Conservation (phyloP, 83 land plant species). For the Picea engelmannii region DNA sequence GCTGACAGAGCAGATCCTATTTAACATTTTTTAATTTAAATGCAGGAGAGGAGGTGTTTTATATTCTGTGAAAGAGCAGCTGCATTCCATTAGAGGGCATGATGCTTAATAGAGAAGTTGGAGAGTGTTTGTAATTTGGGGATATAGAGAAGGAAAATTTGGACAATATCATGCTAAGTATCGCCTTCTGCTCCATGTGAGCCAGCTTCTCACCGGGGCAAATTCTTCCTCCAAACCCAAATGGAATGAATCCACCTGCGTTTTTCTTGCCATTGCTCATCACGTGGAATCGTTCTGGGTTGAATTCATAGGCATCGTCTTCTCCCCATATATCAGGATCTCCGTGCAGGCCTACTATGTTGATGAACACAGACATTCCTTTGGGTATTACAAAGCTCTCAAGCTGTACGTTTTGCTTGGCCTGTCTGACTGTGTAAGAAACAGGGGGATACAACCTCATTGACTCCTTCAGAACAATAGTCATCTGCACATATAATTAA, state of each 20-base stretch:
- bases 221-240: conserved; percentile 70
- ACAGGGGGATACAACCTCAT: conserved; percentile 57
- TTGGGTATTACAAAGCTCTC: too few species aligned
- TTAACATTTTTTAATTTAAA: too few species aligned
- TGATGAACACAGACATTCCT: too few species aligned
- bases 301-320: too few species aligned
- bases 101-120: conserved; percentile 32
- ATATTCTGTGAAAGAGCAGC: conserved; percentile 20
- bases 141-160: conserved; percentile 44
- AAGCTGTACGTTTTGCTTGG: conserved; percentile 39
- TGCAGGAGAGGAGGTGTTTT: too few species aligned
- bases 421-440: conserved; percentile 63
- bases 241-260: conserved; percentile 52
- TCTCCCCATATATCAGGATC: too few species aligned
- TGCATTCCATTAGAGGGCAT: conserved; percentile 50
- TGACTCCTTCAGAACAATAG: conserved; percentile 53
- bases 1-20: too few species aligned
- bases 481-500: conserved; percentile 47
- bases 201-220: conserved; percentile 53
- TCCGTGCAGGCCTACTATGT: too few species aligned
- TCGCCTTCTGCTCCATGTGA: conserved; percentile 54
- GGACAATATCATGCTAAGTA: conserved; percentile 40
- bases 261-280: conserved; percentile 51
- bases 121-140: conserved; percentile 40
- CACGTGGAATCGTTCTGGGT: too few species aligned